These are phyloP conservation scores for Penicillium sumatraense DNA, from an alignment of 2,329 filamentous ascomycete genomes.

Conservation along the genomic window DNA sequence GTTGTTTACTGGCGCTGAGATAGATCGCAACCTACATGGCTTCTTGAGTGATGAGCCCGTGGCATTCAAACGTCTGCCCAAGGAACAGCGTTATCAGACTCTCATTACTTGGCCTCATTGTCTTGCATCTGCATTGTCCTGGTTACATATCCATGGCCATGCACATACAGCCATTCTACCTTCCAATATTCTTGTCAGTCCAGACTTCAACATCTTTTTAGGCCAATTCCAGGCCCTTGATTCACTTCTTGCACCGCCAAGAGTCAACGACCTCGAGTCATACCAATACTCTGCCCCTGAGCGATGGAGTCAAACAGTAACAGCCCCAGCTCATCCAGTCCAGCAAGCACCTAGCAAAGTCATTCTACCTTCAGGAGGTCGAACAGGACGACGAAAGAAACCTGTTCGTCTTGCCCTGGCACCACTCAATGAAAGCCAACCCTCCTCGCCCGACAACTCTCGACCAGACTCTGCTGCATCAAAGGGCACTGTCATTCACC, in stretches of 20 bases:
- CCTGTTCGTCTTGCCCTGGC: conserved; percentile 25
- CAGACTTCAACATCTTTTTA: conserved; percentile 60
- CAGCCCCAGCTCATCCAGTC: conserved; percentile 36
- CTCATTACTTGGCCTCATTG: conserved; percentile 54
- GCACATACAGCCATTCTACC: conserved; percentile 63
- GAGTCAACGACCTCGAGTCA: conserved; percentile 58
- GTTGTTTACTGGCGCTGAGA: conserved; percentile 45
- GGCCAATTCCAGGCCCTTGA: conserved; percentile 62
- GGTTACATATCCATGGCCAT: conserved; percentile 60
- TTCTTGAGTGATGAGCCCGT: conserved; percentile 50
- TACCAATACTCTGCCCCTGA: conserved; percentile 66
- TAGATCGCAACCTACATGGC: conserved; percentile 45
- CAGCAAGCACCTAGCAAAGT: conserved; percentile 29
- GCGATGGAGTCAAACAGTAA: conserved; percentile 48
- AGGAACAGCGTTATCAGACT: conserved; percentile 46
- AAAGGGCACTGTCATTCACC: conserved; percentile 40
- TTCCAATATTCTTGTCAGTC: conserved; percentile 63
- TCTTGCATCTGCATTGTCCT: conserved; percentile 60
- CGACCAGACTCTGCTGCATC: conserved; percentile 38
- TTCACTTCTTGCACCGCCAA: conserved; percentile 58
- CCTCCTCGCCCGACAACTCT: conserved; percentile 24
- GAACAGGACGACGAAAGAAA: conserved; percentile 40
- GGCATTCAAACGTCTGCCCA: conserved; percentile 46
- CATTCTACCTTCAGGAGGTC: conserved; percentile 46
- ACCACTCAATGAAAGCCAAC: conserved; percentile 28